Evolutionary conservation across 495 filamentous ascomycete species (phyloP), one percentile per base, ranked within the genome.

Genomic region (Xylaria intraflava): DNA sequence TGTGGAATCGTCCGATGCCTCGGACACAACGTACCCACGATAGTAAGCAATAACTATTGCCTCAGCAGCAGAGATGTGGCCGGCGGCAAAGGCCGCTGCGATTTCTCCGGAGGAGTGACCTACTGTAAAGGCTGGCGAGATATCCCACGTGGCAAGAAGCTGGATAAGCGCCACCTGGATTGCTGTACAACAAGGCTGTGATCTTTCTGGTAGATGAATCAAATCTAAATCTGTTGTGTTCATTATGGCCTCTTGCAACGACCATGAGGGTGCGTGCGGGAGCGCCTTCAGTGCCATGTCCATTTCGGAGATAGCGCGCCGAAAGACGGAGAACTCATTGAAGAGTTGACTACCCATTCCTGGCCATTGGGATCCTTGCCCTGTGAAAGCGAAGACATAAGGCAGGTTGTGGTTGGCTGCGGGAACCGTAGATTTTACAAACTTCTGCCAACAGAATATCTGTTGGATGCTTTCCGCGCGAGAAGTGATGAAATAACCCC

Each of bases 61-160:
- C 5, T 14, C 17, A 19, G 14, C 14, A 4, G 16, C 14, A 4
- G 35, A 17, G 16, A 75, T 46, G 36, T 46, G 48, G 0, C 70
- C 72, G 1, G 59, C 53, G 6, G 58, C 60, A 56, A 71, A 65
- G 1, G 69, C 69, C 0, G 71, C 69, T 5, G 67, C 72, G 11
- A 78, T 73, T 48, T 78, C 72, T 3, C 75, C 73, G 19, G 62
- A 65, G 0, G 74, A 77, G 41, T 78, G 74, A 1, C 74, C 72
- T 0, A 49, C 59, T 0, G 75, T 65, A 1, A 45, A 58, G 2
- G 16, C 38, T 3, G 75, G 69, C 1, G 38, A 57, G 17, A 78
- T 54, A 1, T 52, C 50, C 65, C 67, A 72, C 41, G 51, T 6
- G 0, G 73, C 45, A 6, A 50, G 47, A 10, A 50, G 22, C 10